A percentile compares a stretch with the other conserved stretches of the same genome.
phyloP scores from a whole-genome alignment of 352 stramenopile species.

The Peronospora destructor region DNA sequence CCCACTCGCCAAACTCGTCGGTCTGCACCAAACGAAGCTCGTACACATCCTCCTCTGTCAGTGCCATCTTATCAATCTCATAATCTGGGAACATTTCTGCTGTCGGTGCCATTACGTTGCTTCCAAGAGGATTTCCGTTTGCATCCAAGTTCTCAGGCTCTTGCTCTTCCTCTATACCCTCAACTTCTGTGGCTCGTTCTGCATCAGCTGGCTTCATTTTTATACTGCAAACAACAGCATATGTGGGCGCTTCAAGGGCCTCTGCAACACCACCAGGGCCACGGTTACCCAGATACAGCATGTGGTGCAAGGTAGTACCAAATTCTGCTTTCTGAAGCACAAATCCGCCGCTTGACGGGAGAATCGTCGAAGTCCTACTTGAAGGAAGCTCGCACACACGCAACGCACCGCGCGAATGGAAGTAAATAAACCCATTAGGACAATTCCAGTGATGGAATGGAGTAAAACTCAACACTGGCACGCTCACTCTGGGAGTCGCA shows the following conservation, averaged over 20 bases:
- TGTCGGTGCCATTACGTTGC: conserved; percentile 72
- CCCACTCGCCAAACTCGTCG: conserved; percentile 77
- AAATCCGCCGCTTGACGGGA: conserved; percentile 64
- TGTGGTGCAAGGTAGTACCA: conserved; percentile 65
- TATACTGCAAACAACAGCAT: conserved; percentile 69
- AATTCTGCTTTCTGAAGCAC: conserved; percentile 78
- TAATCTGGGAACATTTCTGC: conserved; percentile 74
- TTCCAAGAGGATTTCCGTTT: conserved; percentile 38
- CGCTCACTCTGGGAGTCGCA: conserved; percentile 38
- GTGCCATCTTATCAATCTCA: conserved; percentile 50
- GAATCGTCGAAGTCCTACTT: conserved; percentile 60
- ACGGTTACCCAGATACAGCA: conserved; percentile 70
- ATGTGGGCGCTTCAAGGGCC: conserved; percentile 67
- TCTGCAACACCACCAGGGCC: conserved; percentile 73
- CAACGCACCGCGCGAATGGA: conserved; percentile 70
- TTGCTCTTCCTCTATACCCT: conserved; percentile 47
- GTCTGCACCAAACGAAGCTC: conserved; percentile 76
- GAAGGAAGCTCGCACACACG: conserved; percentile 79
- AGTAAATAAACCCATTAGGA: conserved; percentile 85
- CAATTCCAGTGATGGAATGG: conserved; percentile 87
- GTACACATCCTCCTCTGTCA: conserved; percentile 78
- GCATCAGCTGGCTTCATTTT: conserved; percentile 48
- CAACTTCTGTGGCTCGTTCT: conserved; percentile 53
- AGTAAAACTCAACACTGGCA: conserved; percentile 83
- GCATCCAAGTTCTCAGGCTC: conserved; percentile 38